Percentiles rank a stretch among this genome's conserved stretches.
phyloP scores from a whole-genome alignment of 306 rosid genomes.

The Pueraria montana region DNA sequence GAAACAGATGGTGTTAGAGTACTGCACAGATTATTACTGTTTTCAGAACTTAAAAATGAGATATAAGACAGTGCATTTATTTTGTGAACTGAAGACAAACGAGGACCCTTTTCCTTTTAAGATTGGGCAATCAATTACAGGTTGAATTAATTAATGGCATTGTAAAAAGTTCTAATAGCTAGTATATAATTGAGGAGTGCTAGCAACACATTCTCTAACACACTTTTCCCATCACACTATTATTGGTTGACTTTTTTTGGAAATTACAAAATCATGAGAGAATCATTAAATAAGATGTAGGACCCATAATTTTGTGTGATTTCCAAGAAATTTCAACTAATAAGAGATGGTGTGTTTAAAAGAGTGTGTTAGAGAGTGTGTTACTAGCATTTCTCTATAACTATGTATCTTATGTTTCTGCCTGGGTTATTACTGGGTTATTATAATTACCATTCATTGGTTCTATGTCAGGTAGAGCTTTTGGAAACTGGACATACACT shows the following conservation, averaged over 20 bases:
- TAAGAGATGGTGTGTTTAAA: no score
- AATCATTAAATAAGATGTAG: no score
- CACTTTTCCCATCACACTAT: no score
- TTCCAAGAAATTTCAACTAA: no score
- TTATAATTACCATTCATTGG: conserved; percentile 34
- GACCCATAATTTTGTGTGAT: no score
- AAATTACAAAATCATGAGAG: no score
- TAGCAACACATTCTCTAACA: no score
- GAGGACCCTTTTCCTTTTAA: conserved; percentile 15
- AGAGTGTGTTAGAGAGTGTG: no score
- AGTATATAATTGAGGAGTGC: no score
- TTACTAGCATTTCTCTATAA: no score
- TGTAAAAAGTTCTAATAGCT: conserved; percentile 23
- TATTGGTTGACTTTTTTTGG: no score
- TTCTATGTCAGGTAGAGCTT: conserved; percentile 69
- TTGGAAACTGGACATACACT: conserved; percentile 80
- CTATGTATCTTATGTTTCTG: conserved; percentile 28
- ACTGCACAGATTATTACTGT: background rate
- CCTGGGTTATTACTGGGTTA: conserved; percentile 29
- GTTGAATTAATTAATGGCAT: conserved; percentile 34
- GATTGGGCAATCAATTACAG: conserved; percentile 10
- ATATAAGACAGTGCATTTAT: conserved; percentile 31
- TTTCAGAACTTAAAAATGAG: conserved; percentile 6
- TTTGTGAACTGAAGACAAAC: background rate
- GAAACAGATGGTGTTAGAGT: conserved; percentile 22